A percentile compares a stretch with the other conserved stretches of the same genome.
Evolutionary conservation across 768 basidiomycete genomes (phyloP).

Genomic region (Auricularia sp.): DNA sequence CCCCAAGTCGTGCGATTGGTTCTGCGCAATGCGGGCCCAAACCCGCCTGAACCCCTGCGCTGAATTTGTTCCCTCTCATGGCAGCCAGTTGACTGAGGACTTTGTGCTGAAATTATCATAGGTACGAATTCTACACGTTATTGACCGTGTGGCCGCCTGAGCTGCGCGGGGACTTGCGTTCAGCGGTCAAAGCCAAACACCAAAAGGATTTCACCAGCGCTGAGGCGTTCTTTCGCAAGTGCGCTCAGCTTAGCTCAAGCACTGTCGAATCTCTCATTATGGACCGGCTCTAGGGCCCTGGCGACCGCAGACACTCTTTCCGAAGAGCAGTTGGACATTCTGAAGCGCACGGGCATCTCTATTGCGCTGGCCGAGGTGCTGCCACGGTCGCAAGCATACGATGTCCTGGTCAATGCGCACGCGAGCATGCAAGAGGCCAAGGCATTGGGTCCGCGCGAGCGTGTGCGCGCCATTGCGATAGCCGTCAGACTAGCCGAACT

Average conservation of each 20-base stretch:
- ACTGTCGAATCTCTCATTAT: neutral
- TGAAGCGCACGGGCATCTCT: slow-evolving; percentile 1
- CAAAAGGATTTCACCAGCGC: slow-evolving; percentile 33
- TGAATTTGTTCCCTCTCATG: neutral
- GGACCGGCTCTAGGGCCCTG: neutral
- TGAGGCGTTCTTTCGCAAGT: slow-evolving; percentile 1
- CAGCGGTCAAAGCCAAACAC: slow-evolving; percentile 52
- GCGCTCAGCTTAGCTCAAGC: neutral
- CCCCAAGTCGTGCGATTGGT: neutral
- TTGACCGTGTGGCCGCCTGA: slow-evolving; percentile 60
- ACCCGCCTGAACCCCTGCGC: neutral
- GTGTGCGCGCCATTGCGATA: neutral
- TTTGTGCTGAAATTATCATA: slow-evolving; percentile 13
- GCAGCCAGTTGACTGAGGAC: neutral
- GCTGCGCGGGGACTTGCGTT: slow-evolving; percentile 53
- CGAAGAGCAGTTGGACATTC: neutral
- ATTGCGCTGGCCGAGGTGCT: neutral
- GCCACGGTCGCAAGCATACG: neutral
- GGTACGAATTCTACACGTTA: slow-evolving; percentile 46
- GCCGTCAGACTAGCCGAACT: neutral
- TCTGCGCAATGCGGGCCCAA: neutral
- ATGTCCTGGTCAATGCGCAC: neutral
- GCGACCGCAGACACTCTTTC: neutral
- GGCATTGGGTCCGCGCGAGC: neutral
- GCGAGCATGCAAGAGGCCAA: neutral